Evolutionary conservation across 345 rosid species (phyloP), one percentile per base, ranked within the genome.

Genomic region (Aquilaria sinensis): DNA sequence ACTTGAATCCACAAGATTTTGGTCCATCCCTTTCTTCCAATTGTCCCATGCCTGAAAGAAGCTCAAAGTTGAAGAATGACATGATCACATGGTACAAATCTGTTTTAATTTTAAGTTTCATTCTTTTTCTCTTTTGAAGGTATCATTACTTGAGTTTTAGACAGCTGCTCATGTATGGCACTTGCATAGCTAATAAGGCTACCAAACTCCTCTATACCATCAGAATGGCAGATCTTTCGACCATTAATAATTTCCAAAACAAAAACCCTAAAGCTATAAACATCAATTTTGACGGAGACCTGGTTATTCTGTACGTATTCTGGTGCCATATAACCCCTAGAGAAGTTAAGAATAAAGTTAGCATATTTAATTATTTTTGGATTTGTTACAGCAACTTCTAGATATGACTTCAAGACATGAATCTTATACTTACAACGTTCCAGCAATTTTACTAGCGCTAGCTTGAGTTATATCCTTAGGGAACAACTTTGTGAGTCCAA

Each of bases 271-370:
- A 79, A 86, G 51, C 82, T 75, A 62, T 71, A 83, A 10, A 83
- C 87, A 53, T 83, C 87, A 5, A 84, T 78, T 59, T 80, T 86
- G 3, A 73, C 75, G 0, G 89, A 86, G 43, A 73, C 83, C 1
- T 67, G 60, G 4, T 87, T 87, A 2, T 76, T 67, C 89, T 70
- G 59, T 53, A 70, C 80, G 60, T 83, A 83, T 60, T 83, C 86
- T 2, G 86, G 85, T 15, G 87, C 73, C 78, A 77, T 77, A 49
- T 77, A 80, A 1, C 89, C 84, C 64, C 85, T 86, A 47, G 12
- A 31, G 2, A 53, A 2, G 7, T 2, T 41, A 55, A 31, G 31
- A 11, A 49, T 16, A 16, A 16, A 54, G 10, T 4, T 7, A 50
- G 16, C 9, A 45, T 34, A 33, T 15, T 3, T 2, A 41, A 4